Conservation (phyloP, 495 filamentous ascomycete genomes). For the Hyphodiscus hymeniophilus region DNA sequence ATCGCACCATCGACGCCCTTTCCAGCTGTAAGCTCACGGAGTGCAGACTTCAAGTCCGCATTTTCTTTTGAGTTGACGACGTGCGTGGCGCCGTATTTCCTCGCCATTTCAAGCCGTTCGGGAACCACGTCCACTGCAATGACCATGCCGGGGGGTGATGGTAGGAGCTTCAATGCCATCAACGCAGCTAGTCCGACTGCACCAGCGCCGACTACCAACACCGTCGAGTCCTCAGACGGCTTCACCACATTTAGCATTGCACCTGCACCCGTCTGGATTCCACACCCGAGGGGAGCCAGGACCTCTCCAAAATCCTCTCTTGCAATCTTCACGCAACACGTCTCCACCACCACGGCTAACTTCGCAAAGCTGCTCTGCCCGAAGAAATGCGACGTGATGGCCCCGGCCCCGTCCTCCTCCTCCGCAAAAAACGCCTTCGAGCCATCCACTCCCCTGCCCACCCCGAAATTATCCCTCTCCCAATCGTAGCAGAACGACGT, state of each 20-base stretch:
- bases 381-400: constrained; percentile 32
- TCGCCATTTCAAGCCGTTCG: constrained; percentile 32
- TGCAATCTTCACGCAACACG: constrained; percentile 8
- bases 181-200: constrained; percentile 37
- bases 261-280: constrained; percentile 33
- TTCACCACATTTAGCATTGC: constrained; percentile 33
- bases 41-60: not conserved
- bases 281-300: constrained; percentile 35
- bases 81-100: constrained; percentile 35
- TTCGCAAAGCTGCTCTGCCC: constrained; percentile 34
- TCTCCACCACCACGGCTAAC: constrained; percentile 26
- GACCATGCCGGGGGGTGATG: constrained; percentile 22
- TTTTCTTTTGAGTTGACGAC: constrained; percentile 25
- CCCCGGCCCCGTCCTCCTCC: constrained; percentile 18
- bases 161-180: constrained; percentile 11
- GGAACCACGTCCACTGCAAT: constrained; percentile 38
- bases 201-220: constrained; percentile 35
- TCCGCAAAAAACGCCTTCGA: constrained; percentile 14
- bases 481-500: constrained; percentile 26
- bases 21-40: not conserved
- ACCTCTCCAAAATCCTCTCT: constrained; percentile 23
- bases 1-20: constrained; percentile 10
- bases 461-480: constrained; percentile 26
- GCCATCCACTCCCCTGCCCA: constrained; percentile 15
- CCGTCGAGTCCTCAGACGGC: constrained; percentile 14